Percentiles rank a stretch among this genome's conserved stretches.
Conservation (phyloP, 495 filamentous ascomycete species). For the Aspergillus homomorphus region DNA sequence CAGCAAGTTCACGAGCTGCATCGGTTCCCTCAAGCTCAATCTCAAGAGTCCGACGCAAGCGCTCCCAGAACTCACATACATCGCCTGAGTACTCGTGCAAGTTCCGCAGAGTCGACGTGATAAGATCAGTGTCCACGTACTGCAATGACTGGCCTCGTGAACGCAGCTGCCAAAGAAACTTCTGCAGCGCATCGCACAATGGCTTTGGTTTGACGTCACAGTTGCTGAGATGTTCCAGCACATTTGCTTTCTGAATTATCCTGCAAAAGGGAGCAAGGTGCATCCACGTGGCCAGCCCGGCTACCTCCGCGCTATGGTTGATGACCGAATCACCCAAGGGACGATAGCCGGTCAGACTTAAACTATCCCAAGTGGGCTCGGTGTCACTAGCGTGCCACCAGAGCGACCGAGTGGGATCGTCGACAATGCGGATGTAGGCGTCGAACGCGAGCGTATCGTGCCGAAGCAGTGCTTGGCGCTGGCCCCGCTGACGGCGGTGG, state of each 20-base stretch:
- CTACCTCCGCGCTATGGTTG: slow-evolving; percentile 50
- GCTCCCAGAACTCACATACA: slow-evolving; percentile 54
- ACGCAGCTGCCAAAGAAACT: slow-evolving; percentile 43
- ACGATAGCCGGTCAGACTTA: slow-evolving; percentile 59
- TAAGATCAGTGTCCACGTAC: slow-evolving; percentile 43
- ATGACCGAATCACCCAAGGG: slow-evolving; percentile 47
- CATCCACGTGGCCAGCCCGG: slow-evolving; percentile 55
- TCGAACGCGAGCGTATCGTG: slow-evolving; percentile 63
- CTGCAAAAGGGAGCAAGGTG: slow-evolving; percentile 57
- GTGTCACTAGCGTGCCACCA: slow-evolving; percentile 64
- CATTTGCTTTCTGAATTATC: slow-evolving; percentile 49
- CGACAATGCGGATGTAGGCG: slow-evolving; percentile 59
- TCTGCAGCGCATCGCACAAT: slow-evolving; percentile 47
- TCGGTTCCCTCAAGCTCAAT: slow-evolving; percentile 48
- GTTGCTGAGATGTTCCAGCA: slow-evolving; percentile 49
- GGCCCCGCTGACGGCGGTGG: slow-evolving; percentile 52
- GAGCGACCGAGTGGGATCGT: slow-evolving; percentile 60
- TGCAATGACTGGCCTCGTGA: slow-evolving; percentile 34
- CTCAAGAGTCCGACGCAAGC: slow-evolving; percentile 50
- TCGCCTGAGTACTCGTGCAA: slow-evolving; percentile 44
- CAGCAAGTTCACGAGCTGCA: slow-evolving; percentile 35
- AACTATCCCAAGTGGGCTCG: slow-evolving; percentile 70
- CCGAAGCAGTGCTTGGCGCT: slow-evolving; percentile 60
- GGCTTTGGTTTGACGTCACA: slow-evolving; percentile 50
- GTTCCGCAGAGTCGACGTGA: slow-evolving; percentile 43